phyloP scores from a whole-genome alignment of 257 asterid genomes.

The Ilex aquifolium region DNA sequence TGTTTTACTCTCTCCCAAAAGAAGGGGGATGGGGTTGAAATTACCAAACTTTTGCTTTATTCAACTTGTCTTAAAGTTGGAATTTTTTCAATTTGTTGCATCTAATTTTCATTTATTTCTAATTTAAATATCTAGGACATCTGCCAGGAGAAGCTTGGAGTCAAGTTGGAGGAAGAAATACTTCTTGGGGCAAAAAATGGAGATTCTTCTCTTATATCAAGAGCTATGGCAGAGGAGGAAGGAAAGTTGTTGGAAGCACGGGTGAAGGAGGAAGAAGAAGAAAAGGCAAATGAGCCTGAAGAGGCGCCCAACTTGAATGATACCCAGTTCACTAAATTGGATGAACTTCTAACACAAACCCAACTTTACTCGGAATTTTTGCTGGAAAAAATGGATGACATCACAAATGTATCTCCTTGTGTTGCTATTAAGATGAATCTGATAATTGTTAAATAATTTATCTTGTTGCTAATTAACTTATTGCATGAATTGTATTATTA shows the following conservation, averaged over 20 bases:
- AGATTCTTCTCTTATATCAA: slow-evolving; percentile 35
- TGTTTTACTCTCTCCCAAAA: neutral
- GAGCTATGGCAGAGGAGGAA: slow-evolving; percentile 57
- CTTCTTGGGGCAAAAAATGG: slow-evolving; percentile 24
- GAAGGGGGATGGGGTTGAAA: neutral
- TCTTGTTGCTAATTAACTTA: slow-evolving; percentile 14
- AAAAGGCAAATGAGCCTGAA: slow-evolving; percentile 18
- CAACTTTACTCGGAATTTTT: slow-evolving; percentile 87
- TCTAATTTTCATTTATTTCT: slow-evolving; percentile 6
- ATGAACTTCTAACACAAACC: slow-evolving; percentile 94
- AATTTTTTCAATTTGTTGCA: neutral
- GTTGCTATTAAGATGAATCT: slow-evolving; percentile 2
- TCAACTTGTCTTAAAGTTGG: neutral
- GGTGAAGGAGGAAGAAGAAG: slow-evolving; percentile 43
- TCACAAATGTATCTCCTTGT: slow-evolving; percentile 45
- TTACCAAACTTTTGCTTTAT: neutral
- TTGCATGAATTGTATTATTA: slow-evolving; percentile 14
- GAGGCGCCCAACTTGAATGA: slow-evolving; percentile 57
- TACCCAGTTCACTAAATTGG: slow-evolving; percentile 63
- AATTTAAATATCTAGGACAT: slow-evolving; percentile 35
- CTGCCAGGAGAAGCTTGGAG: slow-evolving; percentile 36
- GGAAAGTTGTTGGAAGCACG: slow-evolving; percentile 45
- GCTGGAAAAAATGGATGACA: slow-evolving; percentile 93
- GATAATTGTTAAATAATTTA: slow-evolving; percentile 10
- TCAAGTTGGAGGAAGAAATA: slow-evolving; percentile 37